Percentiles rank a stretch among this genome's conserved stretches.
Conservation (phyloP, 305 asterid genomes). For the Stenogyne calaminthoides region DNA sequence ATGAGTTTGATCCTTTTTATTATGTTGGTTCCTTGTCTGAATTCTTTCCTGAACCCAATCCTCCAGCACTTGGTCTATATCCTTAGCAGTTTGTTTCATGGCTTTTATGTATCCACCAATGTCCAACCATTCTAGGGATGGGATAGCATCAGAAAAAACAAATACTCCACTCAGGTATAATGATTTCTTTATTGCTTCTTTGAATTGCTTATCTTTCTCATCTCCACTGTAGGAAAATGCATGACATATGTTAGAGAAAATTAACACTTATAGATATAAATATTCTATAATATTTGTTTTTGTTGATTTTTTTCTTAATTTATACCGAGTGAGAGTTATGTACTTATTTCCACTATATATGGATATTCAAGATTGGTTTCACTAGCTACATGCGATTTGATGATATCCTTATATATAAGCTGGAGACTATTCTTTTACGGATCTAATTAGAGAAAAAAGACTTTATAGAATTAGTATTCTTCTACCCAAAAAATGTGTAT, state of each 20-base stretch:
- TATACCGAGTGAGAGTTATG: too few relatives aligned
- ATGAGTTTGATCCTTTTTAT: neutral
- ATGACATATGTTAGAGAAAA: neutral
- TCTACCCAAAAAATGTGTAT: too few relatives aligned
- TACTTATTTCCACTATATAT: too few relatives aligned
- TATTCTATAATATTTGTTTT: too few relatives aligned
- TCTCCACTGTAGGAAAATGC: slow-evolving; percentile 1
- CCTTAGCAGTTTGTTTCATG: slow-evolving; percentile 37
- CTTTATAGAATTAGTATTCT: too few relatives aligned
- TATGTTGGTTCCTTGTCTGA: slow-evolving; percentile 3
- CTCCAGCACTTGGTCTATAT: slow-evolving; percentile 33
- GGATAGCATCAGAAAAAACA: slow-evolving; percentile 41
- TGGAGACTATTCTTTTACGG: too few relatives aligned
- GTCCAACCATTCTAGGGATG: slow-evolving; percentile 44
- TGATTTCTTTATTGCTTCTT: slow-evolving; percentile 34
- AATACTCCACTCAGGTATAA: slow-evolving; percentile 37
- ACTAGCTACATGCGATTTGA: too few relatives aligned
- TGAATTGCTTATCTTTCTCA: slow-evolving; percentile 20
- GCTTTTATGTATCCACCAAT: slow-evolving; percentile 39
- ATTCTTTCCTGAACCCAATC: slow-evolving; percentile 41
- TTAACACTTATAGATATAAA: too few relatives aligned
- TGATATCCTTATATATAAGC: too few relatives aligned
- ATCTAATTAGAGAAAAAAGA: too few relatives aligned
- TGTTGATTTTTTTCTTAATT: too few relatives aligned
- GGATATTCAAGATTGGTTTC: too few relatives aligned